These are phyloP conservation scores for Acorus gramineus DNA, from an alignment of 106 monocot genomes.

Conservation along the genomic window DNA sequence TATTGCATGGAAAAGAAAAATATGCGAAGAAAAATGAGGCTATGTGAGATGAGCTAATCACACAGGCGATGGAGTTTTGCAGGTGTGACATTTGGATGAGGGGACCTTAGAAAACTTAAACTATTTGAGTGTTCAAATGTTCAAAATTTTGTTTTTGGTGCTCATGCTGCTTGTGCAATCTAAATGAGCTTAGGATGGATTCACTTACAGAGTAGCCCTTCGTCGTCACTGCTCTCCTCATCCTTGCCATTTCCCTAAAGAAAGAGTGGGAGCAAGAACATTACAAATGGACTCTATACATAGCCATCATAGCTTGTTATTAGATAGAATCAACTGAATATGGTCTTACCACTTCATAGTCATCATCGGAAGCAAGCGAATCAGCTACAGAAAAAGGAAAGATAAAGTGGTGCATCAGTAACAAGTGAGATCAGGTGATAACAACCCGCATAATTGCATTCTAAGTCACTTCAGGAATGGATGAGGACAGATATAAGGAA, in stretches of 20 bases:
- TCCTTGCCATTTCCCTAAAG: constrained; percentile 36
- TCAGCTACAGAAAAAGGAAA: constrained; percentile 26
- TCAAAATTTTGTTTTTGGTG: no score
- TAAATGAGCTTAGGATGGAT: background rate
- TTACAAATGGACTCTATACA: background rate
- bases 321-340: background rate
- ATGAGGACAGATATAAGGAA: no score
- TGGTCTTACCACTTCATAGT: constrained; percentile 28
- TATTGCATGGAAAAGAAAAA: background rate
- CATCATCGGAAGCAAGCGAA: constrained; percentile 45
- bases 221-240: constrained; percentile 57
- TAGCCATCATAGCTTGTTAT: no score
- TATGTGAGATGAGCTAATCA: background rate
- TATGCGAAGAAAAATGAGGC: background rate
- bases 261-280: background rate
- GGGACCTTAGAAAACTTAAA: no score
- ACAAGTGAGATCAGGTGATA: no score
- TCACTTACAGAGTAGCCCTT: constrained; percentile 69
- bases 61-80: background rate
- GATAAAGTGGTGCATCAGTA: background rate
- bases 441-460: no score
- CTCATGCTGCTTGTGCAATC: no score
- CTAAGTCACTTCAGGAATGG: no score
- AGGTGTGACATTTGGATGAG: background rate
- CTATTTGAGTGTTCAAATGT: no score